Conservation (phyloP, 768 basidiomycete species). For the Auriscalpium microsporum region DNA sequence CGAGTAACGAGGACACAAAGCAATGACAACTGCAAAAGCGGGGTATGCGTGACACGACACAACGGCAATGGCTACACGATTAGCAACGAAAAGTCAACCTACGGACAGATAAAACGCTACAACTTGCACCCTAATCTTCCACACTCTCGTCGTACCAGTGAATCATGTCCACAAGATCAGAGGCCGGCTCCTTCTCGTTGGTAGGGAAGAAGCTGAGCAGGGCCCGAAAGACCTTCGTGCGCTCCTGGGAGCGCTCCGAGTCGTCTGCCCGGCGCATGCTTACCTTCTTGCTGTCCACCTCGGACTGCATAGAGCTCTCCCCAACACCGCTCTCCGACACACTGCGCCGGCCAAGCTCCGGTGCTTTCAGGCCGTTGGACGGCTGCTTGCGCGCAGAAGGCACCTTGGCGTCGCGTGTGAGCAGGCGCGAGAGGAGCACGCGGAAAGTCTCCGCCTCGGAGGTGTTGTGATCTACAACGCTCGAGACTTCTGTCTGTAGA, state of each 20-base stretch:
- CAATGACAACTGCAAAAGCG: too few relatives aligned
- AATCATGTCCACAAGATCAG: slow-evolving; percentile 56
- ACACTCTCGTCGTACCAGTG: slow-evolving; percentile 27
- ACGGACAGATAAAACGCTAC: not conserved
- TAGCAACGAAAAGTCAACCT: not conserved
- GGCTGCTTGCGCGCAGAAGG: slow-evolving; percentile 21
- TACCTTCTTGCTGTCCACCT: slow-evolving; percentile 27
- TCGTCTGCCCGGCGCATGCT: slow-evolving; percentile 12
- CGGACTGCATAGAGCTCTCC: slow-evolving; percentile 5
- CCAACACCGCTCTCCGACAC: not conserved
- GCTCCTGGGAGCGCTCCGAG: slow-evolving; percentile 47
- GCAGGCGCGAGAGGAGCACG: slow-evolving; percentile 54
- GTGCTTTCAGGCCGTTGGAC: slow-evolving; percentile 2
- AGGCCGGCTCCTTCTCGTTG: slow-evolving; percentile 57
- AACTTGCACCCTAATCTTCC: slow-evolving; percentile 1
- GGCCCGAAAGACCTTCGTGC: slow-evolving; percentile 62
- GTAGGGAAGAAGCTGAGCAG: slow-evolving; percentile 56
- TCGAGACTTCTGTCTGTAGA: slow-evolving; percentile 59
- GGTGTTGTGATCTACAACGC: slow-evolving; percentile 63
- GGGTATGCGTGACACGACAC: too few relatives aligned
- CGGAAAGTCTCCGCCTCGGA: slow-evolving; percentile 59
- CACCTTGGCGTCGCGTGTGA: slow-evolving; percentile 17
- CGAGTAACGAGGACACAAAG: too few relatives aligned
- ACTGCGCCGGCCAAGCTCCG: not conserved
- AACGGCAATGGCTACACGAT: too few relatives aligned